Evolutionary conservation across 805 yeast genomes (phyloP).

Genomic region (Cyberlindnera xishuangbannaensis): DNA sequence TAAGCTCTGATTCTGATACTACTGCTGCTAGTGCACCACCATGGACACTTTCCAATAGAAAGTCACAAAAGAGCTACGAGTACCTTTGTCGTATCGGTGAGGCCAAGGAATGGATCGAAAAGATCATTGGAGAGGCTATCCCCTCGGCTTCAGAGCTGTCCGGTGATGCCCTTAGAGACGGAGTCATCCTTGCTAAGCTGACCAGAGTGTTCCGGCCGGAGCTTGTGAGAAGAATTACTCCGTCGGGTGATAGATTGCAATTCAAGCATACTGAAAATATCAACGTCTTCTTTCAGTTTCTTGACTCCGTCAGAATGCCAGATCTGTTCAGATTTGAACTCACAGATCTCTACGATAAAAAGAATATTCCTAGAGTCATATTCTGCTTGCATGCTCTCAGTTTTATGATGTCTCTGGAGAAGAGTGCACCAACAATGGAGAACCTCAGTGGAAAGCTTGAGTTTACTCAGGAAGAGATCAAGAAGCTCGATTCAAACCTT

Average conservation of each 20-base stretch:
- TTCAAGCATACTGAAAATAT: slow-evolving; percentile 93
- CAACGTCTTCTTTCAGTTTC: slow-evolving; percentile 68
- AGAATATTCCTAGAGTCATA: slow-evolving; percentile 88
- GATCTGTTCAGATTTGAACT: slow-evolving; percentile 85
- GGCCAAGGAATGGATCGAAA: slow-evolving; percentile 77
- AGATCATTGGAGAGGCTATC: slow-evolving; percentile 50
- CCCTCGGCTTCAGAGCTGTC: slow-evolving; percentile 51
- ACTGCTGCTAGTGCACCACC: slow-evolving; percentile 8
- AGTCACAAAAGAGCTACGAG: slow-evolving; percentile 51
- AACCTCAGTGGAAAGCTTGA: slow-evolving; percentile 56
- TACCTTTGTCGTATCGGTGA: slow-evolving; percentile 76
- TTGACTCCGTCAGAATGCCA: slow-evolving; percentile 71
- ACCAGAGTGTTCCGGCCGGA: slow-evolving; percentile 69
- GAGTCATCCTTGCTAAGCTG: slow-evolving; percentile 77
- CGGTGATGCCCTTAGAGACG: slow-evolving; percentile 67
- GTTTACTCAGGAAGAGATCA: slow-evolving; percentile 65
- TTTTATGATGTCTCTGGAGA: slow-evolving; percentile 54
- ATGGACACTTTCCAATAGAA: slow-evolving; percentile 14
- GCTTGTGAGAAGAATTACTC: slow-evolving; percentile 46
- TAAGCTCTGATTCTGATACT: no score
- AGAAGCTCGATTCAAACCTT: slow-evolving; percentile 54
- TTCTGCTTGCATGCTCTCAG: slow-evolving; percentile 89
- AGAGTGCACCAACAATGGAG: slow-evolving; percentile 53
- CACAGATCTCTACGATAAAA: slow-evolving; percentile 88
- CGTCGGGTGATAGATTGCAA: slow-evolving; percentile 54